Base-by-base conservation (phyloP, 148 eudicot genomes). In the Polygonum maritimum region DNA sequence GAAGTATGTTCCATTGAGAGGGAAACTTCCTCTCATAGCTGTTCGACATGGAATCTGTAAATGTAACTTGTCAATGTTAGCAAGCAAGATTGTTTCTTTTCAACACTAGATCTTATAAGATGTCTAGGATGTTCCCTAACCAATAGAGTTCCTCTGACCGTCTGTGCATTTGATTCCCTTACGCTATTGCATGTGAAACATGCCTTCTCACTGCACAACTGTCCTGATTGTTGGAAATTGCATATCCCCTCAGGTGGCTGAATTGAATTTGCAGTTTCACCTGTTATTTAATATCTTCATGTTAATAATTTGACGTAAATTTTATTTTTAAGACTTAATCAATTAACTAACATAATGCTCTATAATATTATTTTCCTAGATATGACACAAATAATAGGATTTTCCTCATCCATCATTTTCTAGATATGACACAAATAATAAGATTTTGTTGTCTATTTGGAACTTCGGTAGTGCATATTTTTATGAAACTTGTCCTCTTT, bases 31-130 rank as follows among this genome's bases (percentile, higher is more conserved):
- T 79, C 89, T 85, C 85, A 77, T 88, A 69, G 92, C 89, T 22
- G 92, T 88, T 78, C 92, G 77, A 60, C 92, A 88, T 77, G 92
- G 94, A 77, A 90, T 84, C 94, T 90, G 84, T 52, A 39, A 48
- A 7, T 7, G 65, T 60, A 81, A 44, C 51, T 57, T 73, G 38
- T 40, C 36, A 67, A 58, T 74, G 44, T 76, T 41, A 78, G 35
- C 58, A 69, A 54, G 54, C 49, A 74, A 69, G 31, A 71, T 22
- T 52, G 19, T 54, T 26, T 54, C 31, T 1, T 15, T 22, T 44
- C 14, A 36, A 21, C 19, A 79, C 22, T 55, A 22, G 44, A 8
- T 26, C 8, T 72, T 11, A 8, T 38, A 45, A 52, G 39, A 58
- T 69, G 41, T 49, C 39, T 44, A 21, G 11, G 40, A 22, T 49